These are phyloP conservation scores for Apiotrichum akiyoshidainum DNA, from an alignment of 1,284 basidiomycete species.

Conservation along the genomic window DNA sequence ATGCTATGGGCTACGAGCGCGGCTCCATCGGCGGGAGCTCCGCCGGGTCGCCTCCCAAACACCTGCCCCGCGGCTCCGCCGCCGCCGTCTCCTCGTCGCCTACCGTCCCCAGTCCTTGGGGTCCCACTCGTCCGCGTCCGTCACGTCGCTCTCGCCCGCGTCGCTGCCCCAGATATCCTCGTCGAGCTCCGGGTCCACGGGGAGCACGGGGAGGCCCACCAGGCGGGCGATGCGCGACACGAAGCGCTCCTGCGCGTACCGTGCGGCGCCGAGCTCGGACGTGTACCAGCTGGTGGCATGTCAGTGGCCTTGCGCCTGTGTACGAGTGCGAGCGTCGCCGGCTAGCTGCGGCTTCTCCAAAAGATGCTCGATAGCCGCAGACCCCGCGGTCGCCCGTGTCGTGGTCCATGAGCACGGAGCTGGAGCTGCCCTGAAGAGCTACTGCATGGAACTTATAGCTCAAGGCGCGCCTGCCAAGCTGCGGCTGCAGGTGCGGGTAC, in stretches of 20 bases:
- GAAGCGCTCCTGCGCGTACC: constrained; percentile 36
- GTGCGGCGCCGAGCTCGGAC: constrained; percentile 29
- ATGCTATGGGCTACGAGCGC: too few species aligned
- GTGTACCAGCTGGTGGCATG: constrained; percentile 37
- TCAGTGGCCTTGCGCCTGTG: too few species aligned
- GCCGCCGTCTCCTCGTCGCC: not conserved
- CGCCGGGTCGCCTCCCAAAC: too few species aligned
- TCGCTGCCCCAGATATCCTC: constrained; percentile 29
- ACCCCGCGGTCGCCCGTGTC: too few species aligned
- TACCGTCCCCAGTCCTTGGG: constrained; percentile 32
- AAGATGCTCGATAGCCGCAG: too few species aligned
- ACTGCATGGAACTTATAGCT: not conserved
- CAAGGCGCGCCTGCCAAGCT: too few species aligned
- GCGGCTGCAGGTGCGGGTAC: too few species aligned
- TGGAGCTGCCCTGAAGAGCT: not conserved
- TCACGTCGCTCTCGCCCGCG: constrained; percentile 13
- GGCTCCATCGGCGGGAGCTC: too few species aligned
- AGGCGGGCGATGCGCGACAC: constrained; percentile 33
- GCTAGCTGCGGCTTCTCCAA: too few species aligned
- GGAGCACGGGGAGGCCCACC: constrained; percentile 31
- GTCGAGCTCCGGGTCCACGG: constrained; percentile 26
- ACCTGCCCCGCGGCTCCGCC: too few species aligned
- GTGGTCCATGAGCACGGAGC: too few species aligned
- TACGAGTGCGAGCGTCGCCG: too few species aligned
- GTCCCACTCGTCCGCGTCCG: constrained; percentile 37